Percentiles rank a stretch among this genome's conserved stretches.
Conservation (phyloP, 1,139 yeast species). For the Saccharomycopsis hybrid region DNA sequence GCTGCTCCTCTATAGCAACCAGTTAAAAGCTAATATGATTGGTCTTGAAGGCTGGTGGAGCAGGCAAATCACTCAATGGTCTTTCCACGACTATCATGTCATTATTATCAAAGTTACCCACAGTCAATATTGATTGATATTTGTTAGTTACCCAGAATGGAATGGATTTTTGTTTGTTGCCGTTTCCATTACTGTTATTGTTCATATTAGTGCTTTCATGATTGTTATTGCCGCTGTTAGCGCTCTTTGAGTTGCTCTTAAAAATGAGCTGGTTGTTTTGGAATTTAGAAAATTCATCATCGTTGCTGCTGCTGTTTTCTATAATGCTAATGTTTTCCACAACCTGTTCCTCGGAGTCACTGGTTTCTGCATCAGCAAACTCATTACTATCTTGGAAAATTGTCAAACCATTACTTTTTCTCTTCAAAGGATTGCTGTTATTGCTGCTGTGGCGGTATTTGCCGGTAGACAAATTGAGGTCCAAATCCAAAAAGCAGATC, state of each 20-base stretch:
- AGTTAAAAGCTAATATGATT: conserved; percentile 12
- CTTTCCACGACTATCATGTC: conserved; percentile 75
- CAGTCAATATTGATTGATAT: conserved; percentile 68
- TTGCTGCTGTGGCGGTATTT: conserved; percentile 22
- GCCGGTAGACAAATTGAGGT: conserved; percentile 35
- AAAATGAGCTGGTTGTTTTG: conserved; percentile 14
- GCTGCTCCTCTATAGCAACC: too few relatives aligned
- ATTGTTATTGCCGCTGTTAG: conserved; percentile 10
- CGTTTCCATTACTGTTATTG: neutral
- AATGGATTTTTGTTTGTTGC: conserved; percentile 24
- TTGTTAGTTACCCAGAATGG: conserved; percentile 73
- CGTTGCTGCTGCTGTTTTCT: conserved; percentile 27
- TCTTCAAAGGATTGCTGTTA: conserved; percentile 37
- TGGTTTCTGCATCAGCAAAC: conserved; percentile 26
- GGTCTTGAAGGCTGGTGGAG: conserved; percentile 65
- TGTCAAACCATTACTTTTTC: conserved; percentile 58
- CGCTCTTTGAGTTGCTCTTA: conserved; percentile 27
- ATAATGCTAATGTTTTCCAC: conserved; percentile 29
- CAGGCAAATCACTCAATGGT: conserved; percentile 56
- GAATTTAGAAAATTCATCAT: conserved; percentile 22
- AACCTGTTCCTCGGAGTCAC: conserved; percentile 31
- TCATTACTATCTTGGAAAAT: conserved; percentile 31
- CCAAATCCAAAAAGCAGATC: conserved; percentile 59
- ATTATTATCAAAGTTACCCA: conserved; percentile 42
- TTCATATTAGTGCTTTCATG: too few relatives aligned